Evolutionary conservation across 2,329 filamentous ascomycete species (phyloP).

Genomic region (Clarireedia paspali): DNA sequence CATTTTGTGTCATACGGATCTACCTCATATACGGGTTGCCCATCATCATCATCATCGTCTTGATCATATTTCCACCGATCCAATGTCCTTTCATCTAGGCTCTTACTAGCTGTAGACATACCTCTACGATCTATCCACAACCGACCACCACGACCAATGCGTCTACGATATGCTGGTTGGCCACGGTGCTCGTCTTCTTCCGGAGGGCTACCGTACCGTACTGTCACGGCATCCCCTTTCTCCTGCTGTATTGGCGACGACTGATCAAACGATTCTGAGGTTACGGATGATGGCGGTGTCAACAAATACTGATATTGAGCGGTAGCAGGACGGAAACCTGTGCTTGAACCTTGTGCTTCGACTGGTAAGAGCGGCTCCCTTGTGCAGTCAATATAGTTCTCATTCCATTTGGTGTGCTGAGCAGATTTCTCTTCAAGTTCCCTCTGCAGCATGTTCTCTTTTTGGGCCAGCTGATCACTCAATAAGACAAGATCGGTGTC

Average conservation of each 20-base stretch:
- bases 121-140: conserved; percentile 83
- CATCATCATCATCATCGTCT: conserved; percentile 78
- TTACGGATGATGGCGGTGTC: conserved; percentile 48
- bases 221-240: conserved; percentile 19
- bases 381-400: conserved; percentile 81
- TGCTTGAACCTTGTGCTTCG: conserved; percentile 52
- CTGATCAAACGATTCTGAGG: conserved; percentile 30
- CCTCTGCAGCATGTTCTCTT: conserved; percentile 69
- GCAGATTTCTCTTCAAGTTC: conserved; percentile 83
- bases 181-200: conserved; percentile 25
- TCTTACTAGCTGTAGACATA: conserved; percentile 44
- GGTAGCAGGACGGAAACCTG: conserved; percentile 63
- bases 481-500: conserved; percentile 75
- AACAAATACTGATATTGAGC: conserved; percentile 60
- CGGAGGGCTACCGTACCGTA: conserved; percentile 23
- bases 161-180: conserved; percentile 66
- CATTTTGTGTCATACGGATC: conserved; percentile 60
- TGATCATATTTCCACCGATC: conserved; percentile 84
- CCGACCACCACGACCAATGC: conserved; percentile 76
- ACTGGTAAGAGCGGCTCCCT: conserved; percentile 77
- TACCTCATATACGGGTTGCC: conserved; percentile 64
- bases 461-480: conserved; percentile 70
- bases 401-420: conserved; percentile 88
- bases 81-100: conserved; percentile 38
- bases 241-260: conserved; percentile 23